Percentiles rank a stretch among this genome's conserved stretches.
Conservation (phyloP, 164 flowering plant genomes). For the Platanus orientalis region DNA sequence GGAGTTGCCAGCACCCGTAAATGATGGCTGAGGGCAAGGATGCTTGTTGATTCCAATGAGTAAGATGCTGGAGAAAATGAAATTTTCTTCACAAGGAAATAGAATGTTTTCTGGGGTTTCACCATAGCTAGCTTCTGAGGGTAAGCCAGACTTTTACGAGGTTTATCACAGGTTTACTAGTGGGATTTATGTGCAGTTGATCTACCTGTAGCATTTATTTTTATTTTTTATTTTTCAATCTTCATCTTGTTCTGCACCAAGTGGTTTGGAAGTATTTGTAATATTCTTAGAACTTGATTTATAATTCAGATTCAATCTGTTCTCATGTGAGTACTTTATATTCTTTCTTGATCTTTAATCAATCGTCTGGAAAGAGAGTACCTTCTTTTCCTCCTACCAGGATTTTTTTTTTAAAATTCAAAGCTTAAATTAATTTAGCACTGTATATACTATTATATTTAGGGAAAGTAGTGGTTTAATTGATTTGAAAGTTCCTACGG, state of each 20-base stretch:
- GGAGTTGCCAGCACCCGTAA: slow-evolving; percentile 63
- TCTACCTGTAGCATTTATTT: slow-evolving; percentile 8
- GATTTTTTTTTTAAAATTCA: no score
- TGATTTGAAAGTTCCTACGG: no score
- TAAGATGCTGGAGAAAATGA: slow-evolving; percentile 68
- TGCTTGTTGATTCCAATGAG: slow-evolving; percentile 74
- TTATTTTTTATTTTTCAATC: no score
- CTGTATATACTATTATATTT: no score
- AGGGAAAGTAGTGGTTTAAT: no score
- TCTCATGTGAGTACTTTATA: slow-evolving; percentile 7
- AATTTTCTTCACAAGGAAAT: slow-evolving; percentile 64
- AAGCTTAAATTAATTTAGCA: no score
- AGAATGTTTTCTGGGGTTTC: slow-evolving; percentile 68
- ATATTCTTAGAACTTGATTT: slow-evolving; percentile 9
- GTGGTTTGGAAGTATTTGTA: slow-evolving; percentile 20
- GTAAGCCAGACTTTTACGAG: slow-evolving; percentile 60
- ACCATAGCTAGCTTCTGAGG: no score
- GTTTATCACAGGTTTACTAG: slow-evolving; percentile 67
- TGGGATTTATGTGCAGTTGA: slow-evolving; percentile 76
- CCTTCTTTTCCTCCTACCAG: no score
- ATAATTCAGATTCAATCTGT: slow-evolving; percentile 14
- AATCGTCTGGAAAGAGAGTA: not conserved
- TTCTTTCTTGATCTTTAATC: slow-evolving; percentile 9
- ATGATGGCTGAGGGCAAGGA: slow-evolving; percentile 63
- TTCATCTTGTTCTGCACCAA: not conserved